phyloP scores from a whole-genome alignment of 371 early-diverging fungal genomes.

The Mortierella sp. region DNA sequence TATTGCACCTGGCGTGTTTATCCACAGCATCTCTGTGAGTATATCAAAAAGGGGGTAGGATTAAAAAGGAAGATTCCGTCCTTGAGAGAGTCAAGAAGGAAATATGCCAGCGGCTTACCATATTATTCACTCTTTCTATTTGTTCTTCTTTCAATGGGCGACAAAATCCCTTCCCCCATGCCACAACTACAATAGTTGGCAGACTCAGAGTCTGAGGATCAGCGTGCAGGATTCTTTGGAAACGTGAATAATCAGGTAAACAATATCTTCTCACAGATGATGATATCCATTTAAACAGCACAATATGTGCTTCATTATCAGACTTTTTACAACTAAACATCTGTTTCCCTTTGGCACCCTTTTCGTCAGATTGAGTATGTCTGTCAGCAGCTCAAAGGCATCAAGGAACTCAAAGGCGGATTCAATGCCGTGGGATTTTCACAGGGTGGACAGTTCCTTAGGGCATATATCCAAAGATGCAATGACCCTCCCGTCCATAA shows the following conservation, averaged over 20 bases:
- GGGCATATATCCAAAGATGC: constrained; percentile 87
- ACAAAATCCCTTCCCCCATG: background rate
- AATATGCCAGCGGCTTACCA: background rate
- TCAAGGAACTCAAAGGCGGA: constrained; percentile 72
- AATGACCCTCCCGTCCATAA: constrained; percentile 77
- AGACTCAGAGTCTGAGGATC: constrained; percentile 63
- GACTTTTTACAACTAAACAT: background rate
- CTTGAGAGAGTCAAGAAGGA: no score
- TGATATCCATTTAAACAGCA: background rate
- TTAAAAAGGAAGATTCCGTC: no score
- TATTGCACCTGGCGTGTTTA: constrained; percentile 73
- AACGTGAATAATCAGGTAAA: constrained; percentile 76
- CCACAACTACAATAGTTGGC: constrained; percentile 17
- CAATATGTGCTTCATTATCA: no score
- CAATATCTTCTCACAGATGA: no score
- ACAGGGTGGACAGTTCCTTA: constrained; percentile 78
- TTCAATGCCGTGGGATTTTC: constrained; percentile 97
- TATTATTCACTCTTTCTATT: background rate
- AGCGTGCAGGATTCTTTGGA: constrained; percentile 87
- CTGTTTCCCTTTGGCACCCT: background rate
- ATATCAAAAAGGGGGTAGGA: no score
- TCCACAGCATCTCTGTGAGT: constrained; percentile 83
- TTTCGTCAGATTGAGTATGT: constrained; percentile 63
- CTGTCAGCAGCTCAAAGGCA: constrained; percentile 65
- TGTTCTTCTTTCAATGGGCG: background rate